These are phyloP conservation scores for Ustilago bromivora DNA, from an alignment of 1,284 basidiomycete genomes.

Conservation along the genomic window DNA sequence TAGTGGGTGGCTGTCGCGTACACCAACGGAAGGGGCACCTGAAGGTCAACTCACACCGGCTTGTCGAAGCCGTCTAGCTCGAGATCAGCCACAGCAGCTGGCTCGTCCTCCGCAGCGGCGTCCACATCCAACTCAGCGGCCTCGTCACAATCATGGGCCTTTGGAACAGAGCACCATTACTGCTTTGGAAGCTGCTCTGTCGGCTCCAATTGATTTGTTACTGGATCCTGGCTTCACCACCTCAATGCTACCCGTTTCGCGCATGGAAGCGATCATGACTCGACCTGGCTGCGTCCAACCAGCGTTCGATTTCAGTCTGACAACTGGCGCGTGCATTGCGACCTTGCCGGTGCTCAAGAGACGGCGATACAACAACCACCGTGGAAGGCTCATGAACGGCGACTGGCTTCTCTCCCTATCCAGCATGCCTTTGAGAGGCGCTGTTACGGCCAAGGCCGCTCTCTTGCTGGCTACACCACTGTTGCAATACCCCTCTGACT, in stretches of 20 bases:
- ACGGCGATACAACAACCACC: neutral
- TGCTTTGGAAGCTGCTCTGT: conserved; percentile 7
- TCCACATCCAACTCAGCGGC: no score
- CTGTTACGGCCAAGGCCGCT: neutral
- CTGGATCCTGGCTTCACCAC: conserved; percentile 42
- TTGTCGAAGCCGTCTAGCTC: no score
- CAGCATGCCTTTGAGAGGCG: neutral
- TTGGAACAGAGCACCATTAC: conserved; percentile 20
- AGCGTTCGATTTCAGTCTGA: neutral
- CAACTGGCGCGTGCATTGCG: conserved; percentile 5
- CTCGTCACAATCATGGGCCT: neutral
- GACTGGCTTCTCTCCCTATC: conserved; percentile 32
- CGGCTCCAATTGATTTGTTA: conserved; percentile 19
- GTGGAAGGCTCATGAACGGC: conserved; percentile 32
- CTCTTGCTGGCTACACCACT: conserved; percentile 19
- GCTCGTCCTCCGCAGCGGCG: no score
- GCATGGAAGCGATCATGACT: conserved; percentile 33
- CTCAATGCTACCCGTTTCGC: conserved; percentile 27
- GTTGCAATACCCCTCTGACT: conserved; percentile 12
- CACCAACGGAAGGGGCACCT: neutral
- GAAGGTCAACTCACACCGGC: conserved; percentile 15
- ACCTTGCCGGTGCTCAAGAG: conserved; percentile 24
- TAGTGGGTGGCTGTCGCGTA: conserved; percentile 31
- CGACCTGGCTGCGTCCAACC: conserved; percentile 4
- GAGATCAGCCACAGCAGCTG: no score